Conservation (phyloP, 2,329 filamentous ascomycete species). For the Whalleya microplaca region DNA sequence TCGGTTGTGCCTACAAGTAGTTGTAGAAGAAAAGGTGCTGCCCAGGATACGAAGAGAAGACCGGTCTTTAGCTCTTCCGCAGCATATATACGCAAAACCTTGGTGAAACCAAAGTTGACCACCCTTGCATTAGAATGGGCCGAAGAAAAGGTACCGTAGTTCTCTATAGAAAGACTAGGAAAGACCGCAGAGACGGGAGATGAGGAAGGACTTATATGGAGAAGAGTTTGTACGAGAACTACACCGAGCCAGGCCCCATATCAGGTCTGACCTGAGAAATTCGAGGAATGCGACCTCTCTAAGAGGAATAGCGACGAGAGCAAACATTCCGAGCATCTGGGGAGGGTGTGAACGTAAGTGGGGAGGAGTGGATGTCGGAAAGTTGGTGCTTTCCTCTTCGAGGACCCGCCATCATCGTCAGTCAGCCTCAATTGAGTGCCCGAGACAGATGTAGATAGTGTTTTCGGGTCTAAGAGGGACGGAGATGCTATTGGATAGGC, state of each 20-base stretch:
- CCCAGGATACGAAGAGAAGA: not conserved
- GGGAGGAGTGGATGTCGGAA: slow-evolving; percentile 21
- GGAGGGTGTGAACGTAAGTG: slow-evolving; percentile 30
- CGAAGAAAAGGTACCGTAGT: slow-evolving; percentile 5
- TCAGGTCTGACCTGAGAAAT: slow-evolving; percentile 14
- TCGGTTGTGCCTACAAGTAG: slow-evolving; percentile 17
- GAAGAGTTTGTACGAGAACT: slow-evolving; percentile 12
- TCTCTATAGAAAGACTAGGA: slow-evolving; percentile 6
- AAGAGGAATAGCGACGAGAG: slow-evolving; percentile 18
- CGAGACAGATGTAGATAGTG: slow-evolving; percentile 19
- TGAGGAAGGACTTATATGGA: slow-evolving; percentile 23
- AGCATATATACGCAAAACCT: slow-evolving; percentile 5
- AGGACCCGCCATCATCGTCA: slow-evolving; percentile 25
- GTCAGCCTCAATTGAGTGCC: slow-evolving; percentile 25
- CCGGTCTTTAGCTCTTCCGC: slow-evolving; percentile 16
- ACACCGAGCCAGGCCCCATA: slow-evolving; percentile 12
- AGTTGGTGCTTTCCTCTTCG: slow-evolving; percentile 20
- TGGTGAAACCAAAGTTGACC: slow-evolving; percentile 8
- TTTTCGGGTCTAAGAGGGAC: slow-evolving; percentile 12
- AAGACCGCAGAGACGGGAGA: slow-evolving; percentile 9
- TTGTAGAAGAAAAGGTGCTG: slow-evolving; percentile 4
- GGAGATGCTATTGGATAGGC: slow-evolving; percentile 12
- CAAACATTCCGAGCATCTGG: slow-evolving; percentile 25
- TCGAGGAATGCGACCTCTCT: slow-evolving; percentile 21
- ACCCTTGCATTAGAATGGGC: not conserved